phyloP scores from a whole-genome alignment of 257 asterid genomes.

The Solanum chmielewskii region DNA sequence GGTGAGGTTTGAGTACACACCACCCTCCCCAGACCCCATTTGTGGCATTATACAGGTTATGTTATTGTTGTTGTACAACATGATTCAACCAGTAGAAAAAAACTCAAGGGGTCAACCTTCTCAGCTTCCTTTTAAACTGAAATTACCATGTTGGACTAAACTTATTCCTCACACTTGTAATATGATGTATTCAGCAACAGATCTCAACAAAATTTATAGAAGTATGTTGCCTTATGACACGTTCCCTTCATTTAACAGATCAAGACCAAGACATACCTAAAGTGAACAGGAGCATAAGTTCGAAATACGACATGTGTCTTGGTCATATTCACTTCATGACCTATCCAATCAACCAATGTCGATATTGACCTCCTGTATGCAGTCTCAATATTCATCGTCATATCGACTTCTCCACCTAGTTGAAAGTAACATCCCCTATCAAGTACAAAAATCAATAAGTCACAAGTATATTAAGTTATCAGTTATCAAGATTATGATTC shows the following conservation, averaged over 20 bases:
- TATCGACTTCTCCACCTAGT: conserved; percentile 1
- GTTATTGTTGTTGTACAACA: not conserved
- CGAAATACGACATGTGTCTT: conserved; percentile 6
- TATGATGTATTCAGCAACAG: not conserved
- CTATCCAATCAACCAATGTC: conserved; percentile 7
- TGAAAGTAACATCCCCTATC: conserved; percentile 11
- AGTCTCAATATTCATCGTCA: conserved; percentile 2
- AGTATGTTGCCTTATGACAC: not conserved
- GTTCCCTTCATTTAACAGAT: not conserved
- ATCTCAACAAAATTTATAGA: not conserved
- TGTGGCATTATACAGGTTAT: not conserved
- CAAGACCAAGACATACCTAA: conserved; percentile 6
- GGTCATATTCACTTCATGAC: conserved; percentile 4
- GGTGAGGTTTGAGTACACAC: not conserved
- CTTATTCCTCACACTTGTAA: not conserved
- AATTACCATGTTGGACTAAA: not conserved
- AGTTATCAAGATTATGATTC: not conserved
- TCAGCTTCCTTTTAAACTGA: not conserved
- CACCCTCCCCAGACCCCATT: not conserved
- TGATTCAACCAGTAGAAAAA: not conserved
- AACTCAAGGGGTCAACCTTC: not conserved
- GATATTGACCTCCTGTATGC: conserved; percentile 4
- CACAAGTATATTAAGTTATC: not conserved
- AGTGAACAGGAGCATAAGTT: conserved; percentile 13
- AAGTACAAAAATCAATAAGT: not conserved